A percentile compares a stretch with the other conserved stretches of the same genome.
Conservation (phyloP, 1,284 basidiomycete species). For the Marasmius tenuissimus region DNA sequence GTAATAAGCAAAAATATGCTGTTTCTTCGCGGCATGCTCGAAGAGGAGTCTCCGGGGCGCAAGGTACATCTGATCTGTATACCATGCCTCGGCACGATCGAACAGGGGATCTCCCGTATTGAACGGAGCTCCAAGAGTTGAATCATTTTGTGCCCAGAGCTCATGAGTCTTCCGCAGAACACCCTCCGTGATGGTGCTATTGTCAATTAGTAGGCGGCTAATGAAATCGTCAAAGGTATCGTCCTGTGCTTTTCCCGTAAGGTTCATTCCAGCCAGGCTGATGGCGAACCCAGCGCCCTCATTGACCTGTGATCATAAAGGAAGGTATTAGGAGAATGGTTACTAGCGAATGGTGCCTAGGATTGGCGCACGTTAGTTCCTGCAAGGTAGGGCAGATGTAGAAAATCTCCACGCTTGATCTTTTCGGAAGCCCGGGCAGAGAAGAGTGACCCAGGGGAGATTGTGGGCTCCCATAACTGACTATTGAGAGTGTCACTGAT, state of each 20-base stretch:
- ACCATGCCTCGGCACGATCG: constrained; percentile 55
- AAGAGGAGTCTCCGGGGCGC: constrained; percentile 49
- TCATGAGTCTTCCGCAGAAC: constrained; percentile 30
- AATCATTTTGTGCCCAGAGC: constrained; percentile 38
- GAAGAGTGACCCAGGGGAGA: constrained; percentile 50
- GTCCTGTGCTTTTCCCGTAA: constrained; percentile 27
- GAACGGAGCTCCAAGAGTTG: constrained; percentile 44
- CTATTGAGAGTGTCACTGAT: constrained; percentile 42
- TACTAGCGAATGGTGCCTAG: neutral
- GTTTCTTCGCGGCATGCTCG: constrained; percentile 42
- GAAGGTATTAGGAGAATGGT: neutral
- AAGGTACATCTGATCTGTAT: constrained; percentile 57
- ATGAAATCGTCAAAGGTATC: constrained; percentile 35
- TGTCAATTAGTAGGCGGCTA: constrained; percentile 33
- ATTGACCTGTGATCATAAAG: constrained; percentile 29
- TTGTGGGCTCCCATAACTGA: constrained; percentile 59
- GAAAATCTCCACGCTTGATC: constrained; percentile 48
- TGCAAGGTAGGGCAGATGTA: constrained; percentile 52
- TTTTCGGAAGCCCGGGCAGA: constrained; percentile 45
- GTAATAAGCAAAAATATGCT: constrained; percentile 53
- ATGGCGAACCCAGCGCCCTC: constrained; percentile 35
- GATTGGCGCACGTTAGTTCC: constrained; percentile 48
- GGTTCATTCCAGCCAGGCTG: constrained; percentile 25
- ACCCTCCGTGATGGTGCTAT: constrained; percentile 29
- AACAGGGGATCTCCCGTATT: constrained; percentile 60